phyloP scores from a whole-genome alignment of 768 basidiomycete species.

The Suillus subaureus region DNA sequence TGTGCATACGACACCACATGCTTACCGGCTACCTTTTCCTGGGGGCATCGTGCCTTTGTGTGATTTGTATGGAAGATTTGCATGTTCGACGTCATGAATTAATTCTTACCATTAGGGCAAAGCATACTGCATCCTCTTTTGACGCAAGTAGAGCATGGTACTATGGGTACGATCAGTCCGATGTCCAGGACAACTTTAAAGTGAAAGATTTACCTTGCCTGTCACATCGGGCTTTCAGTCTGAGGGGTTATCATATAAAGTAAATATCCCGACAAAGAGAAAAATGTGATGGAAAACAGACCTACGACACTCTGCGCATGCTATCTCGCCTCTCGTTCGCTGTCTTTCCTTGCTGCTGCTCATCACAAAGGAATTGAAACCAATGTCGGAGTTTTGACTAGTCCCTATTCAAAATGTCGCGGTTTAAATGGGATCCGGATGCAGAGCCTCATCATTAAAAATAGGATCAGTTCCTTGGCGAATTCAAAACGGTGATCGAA shows the following conservation, averaged over 20 bases:
- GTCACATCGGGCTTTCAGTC: constrained; percentile 32
- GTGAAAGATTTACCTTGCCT: constrained; percentile 20
- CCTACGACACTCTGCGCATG: constrained; percentile 36
- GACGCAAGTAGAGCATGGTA: constrained; percentile 45
- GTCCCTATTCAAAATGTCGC: not conserved
- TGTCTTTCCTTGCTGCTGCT: constrained; percentile 23
- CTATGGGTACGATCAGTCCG: constrained; percentile 25
- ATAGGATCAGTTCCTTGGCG: not conserved
- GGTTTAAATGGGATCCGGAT: constrained; percentile 8
- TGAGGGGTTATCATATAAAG: constrained; percentile 10
- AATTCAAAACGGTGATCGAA: not conserved
- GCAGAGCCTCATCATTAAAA: not conserved
- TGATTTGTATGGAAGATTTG: not conserved
- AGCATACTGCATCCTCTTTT: constrained; percentile 49
- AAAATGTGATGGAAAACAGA: constrained; percentile 10
- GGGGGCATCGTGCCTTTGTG: constrained; percentile 52
- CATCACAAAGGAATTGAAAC: constrained; percentile 12
- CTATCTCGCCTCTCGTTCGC: constrained; percentile 30
- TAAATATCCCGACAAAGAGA: not conserved
- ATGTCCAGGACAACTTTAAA: constrained; percentile 9
- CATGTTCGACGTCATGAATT: not conserved
- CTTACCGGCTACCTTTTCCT: constrained; percentile 55
- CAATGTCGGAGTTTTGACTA: not conserved
- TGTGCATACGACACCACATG: constrained; percentile 6
- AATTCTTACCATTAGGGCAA: constrained; percentile 51